Evolutionary conservation across 371 early-diverging fungal species (phyloP).

Genomic region (Phascolomyces articulosus): DNA sequence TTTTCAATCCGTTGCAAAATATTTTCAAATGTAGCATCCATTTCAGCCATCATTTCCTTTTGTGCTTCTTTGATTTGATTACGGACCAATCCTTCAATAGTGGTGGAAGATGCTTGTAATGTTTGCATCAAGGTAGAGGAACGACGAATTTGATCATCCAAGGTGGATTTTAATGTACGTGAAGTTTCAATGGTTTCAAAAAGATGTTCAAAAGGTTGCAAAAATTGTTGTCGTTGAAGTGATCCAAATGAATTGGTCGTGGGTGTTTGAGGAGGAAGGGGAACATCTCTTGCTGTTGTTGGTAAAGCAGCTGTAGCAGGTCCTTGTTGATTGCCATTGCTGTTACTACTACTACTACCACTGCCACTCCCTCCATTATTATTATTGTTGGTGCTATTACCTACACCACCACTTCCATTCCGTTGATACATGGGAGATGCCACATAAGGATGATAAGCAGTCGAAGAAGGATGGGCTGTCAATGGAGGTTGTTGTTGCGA

Average conservation of each 20-base stretch:
- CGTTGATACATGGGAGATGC: constrained; percentile 15
- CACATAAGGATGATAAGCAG: constrained; percentile 10
- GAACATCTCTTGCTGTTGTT: constrained; percentile 23
- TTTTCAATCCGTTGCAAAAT: constrained; percentile 25
- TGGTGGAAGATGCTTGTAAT: constrained; percentile 69
- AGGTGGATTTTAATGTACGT: constrained; percentile 57
- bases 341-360: neutral
- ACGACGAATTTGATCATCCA: constrained; percentile 76
- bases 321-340: neutral
- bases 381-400: neutral
- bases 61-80: constrained; percentile 78
- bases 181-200: constrained; percentile 66
- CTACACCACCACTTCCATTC: neutral
- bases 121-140: constrained; percentile 79
- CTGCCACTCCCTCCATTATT: neutral
- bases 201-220: constrained; percentile 61
- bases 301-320: constrained; percentile 3
- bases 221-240: constrained; percentile 48
- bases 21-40: constrained; percentile 37
- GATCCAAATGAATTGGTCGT: constrained; percentile 29
- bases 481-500: constrained; percentile 52
- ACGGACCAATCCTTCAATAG: constrained; percentile 77
- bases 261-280: constrained; percentile 18
- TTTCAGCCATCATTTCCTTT: constrained; percentile 48
- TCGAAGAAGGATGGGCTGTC: constrained; percentile 16